Base-by-base conservation (phyloP, 129 eudicot genomes). In the Rutidosis leptorrhynchoides region DNA sequence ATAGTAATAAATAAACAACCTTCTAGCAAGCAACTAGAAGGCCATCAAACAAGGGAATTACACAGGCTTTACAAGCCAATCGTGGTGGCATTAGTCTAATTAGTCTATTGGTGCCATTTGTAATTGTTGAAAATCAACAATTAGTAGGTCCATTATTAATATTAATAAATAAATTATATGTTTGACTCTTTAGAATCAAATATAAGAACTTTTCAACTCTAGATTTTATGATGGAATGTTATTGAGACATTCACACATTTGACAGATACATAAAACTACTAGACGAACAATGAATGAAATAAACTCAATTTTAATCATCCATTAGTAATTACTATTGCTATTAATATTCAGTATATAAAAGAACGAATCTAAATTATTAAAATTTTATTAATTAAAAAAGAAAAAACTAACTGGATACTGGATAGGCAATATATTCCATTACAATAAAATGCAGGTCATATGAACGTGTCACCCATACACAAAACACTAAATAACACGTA, bases 381-480 rank as follows among this genome's bases (percentile, higher is more conserved):
- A n/a, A n/a, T 48, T 16, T 48, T 48, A 1, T n/a, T 48, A 48
- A 15, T 5, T 15, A 45, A 28, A 0, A 21, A 23, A 10, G 0
- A 27, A 9, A 21, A 53, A 58, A 66, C 30, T 22, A 26, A 63
- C 40, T 37, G 23, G 61, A 55, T 25, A 63, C 40, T 37, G 23
- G 61, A 55, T 25, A 49, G 11, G 19, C n/a, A 40, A 40, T 40
- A 40, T 42, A 8, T 74, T 60, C 67, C 54, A 21, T 23, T 26
- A 25, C 49, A 16, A 61, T 48, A 58, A 67, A 49, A 58, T 23
- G 35, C 64, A 68, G 74, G 63, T 46, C 26, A 22, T 58, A 68
- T 37, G 37, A 75, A 68, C 80, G 74, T 68, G 80, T 68, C 74
- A 68, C 58, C 62, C 65, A 60, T 27, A 49, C 68, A 19, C 63